Evolutionary conservation across 371 early-diverging fungal genomes (phyloP), one percentile per base, ranked within the genome.

Genomic region (Capillidium rhysosporum): DNA sequence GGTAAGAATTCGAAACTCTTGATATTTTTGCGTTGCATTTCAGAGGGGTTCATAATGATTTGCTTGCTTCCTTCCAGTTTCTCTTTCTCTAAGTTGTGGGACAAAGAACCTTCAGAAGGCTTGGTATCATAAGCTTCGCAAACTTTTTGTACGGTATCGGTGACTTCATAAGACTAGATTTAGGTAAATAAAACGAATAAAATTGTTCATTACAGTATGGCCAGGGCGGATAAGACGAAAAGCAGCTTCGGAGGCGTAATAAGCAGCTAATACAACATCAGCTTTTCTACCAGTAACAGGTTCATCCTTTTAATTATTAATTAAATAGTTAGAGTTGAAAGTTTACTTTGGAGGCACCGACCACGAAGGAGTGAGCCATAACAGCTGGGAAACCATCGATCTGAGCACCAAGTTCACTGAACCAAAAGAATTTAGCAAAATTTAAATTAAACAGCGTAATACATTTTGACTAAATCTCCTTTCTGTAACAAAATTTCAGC

Each of bases 321-420:
- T 14, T 14, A 16, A 39, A 1, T 21, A 21, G 10, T 10, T 14
- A 9, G 21, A 34, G 40, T 52, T 31, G 16, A 52, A 24, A 39
- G 10, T 20, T 24, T 31, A 55, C 55, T 63, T 66, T 66, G n/a
- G 75, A 70, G 56, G 90, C 80, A 60, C 91, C 91, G 52, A 92
- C 80, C 55, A 92, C 90, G 46, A 91, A 45, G 30, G 94, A 92
- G 70, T 86, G 80, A 43, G 84, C 95, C 43, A 76, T 81, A 59
- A 85, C 77, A 46, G 89, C 82, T 47, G 86, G 77, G 64, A 72
- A 93, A 46, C 96, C 96, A 66, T 95, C 96, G 57, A 95, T 78
- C 64, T 94, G 95, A 38, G 80, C 86, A 65, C 90, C 96, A 60
- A 95, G 74, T 74, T 92, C 90, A 63, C 74, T 77, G 56, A 4